Conservation (phyloP, 2,329 filamentous ascomycete species). For the Clonostachys byssicola region DNA sequence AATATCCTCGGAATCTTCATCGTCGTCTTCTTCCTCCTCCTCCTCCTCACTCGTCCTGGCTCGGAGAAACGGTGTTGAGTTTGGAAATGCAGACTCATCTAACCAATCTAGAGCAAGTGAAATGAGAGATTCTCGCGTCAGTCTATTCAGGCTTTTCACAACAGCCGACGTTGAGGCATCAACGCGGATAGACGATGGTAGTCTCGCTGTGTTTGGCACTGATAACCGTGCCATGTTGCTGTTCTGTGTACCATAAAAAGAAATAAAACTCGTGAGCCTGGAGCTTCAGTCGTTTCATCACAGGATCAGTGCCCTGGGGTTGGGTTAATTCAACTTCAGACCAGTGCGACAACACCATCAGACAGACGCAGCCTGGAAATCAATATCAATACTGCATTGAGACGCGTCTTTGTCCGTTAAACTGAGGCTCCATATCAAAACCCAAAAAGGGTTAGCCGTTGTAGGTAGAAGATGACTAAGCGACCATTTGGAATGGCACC, state of each 20-base stretch:
- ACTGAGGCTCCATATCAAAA: no score
- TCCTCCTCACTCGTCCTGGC: constrained; percentile 3
- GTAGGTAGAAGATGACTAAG: no score
- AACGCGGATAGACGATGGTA: constrained; percentile 68
- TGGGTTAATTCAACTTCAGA: no score
- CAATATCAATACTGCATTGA: no score
- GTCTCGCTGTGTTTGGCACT: constrained; percentile 66
- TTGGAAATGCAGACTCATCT: constrained; percentile 57
- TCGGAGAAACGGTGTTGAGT: constrained; percentile 35
- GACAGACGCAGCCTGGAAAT: no score
- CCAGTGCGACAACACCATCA: no score
- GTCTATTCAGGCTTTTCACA: constrained; percentile 60
- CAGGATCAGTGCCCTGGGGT: no score
- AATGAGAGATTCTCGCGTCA: constrained; percentile 69
- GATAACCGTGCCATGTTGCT: constrained; percentile 50
- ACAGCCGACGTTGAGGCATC: constrained; percentile 61
- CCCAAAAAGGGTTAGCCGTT: no score
- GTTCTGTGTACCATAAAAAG: not conserved
- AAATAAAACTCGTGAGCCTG: no score
- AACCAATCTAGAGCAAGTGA: constrained; percentile 76
- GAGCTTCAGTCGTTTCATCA: no score
- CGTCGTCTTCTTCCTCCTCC: constrained; percentile 41
- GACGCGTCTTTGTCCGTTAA: no score
- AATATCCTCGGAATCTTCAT: constrained; percentile 59
- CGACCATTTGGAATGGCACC: no score